Evolutionary conservation across 768 basidiomycete species (phyloP), one percentile per base, ranked within the genome.

Genomic region (Amanita subjunquillea): DNA sequence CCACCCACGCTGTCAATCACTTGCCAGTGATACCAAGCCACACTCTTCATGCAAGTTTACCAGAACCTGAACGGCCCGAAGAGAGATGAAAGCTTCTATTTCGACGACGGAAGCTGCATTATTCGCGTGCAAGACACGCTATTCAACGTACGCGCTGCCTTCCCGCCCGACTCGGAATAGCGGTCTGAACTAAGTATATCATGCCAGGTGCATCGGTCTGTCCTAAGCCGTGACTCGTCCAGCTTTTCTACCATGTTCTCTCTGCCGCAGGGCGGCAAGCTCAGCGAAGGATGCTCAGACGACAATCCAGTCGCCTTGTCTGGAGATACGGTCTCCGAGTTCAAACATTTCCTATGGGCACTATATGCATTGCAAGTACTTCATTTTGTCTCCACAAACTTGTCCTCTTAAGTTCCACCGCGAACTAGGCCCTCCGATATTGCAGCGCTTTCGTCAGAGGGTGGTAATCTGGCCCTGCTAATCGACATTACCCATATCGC

Each of bases 311-410:
- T 90, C 34, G 56, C 78, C 29, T 71, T 89, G 30, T 64, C 65
- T 2, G 86, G 85, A 0, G 83, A 88, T 55, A 78, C 76, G 0
- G 72, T 76, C 7, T 65, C 73, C 3, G 83, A 88, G 63, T 89
- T 90, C 61, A 74, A 76, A 46, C 75, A 83, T 61, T 85, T 90
- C 58, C 73, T 90, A 30, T 86, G 82, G 82, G 79, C 80, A 1
- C 65, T 88, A n/a, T 88, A 89, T 59, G 83, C 85, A 6, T 60
- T 84, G 86, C 87, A 59, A 66, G 84, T 63, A 39, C 17, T 20
- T 20, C 22, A 38, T 15, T 20, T 17, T 27, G 44, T 15, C 17
- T 39, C 9, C 29, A 7, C 25, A 48, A 17, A 39, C 25, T 49
- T 15, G 55, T 48, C 10, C 36, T 37, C 15, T 30, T 8, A 17